Percentiles rank a stretch among this genome's conserved stretches.
Evolutionary conservation across 1,139 yeast species (phyloP).

Genomic region (Casaregolazyma suthepensis): DNA sequence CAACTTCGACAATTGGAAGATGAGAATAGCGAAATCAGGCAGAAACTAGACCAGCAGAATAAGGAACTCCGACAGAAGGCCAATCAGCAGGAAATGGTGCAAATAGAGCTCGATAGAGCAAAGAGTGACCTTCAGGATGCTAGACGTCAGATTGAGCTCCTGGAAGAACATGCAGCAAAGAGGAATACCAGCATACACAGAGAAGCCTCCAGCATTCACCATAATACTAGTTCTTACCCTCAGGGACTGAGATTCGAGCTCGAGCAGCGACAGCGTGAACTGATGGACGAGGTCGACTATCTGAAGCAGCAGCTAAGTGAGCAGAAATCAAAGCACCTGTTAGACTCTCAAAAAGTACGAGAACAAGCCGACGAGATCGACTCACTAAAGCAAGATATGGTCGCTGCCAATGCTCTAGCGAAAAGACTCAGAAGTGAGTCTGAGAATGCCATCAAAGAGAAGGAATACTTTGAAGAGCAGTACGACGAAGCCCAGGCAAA

Average conservation of each 20-base stretch:
- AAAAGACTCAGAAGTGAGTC: constrained; percentile 20
- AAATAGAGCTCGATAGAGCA: not conserved
- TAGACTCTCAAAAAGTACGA: constrained; percentile 3
- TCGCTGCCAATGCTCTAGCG: constrained; percentile 14
- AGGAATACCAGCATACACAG: not conserved
- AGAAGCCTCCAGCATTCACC: not conserved
- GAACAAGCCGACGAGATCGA: constrained; percentile 15
- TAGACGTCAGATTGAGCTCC: not conserved
- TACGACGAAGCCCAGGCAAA: constrained; percentile 14
- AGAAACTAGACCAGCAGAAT: constrained; percentile 5
- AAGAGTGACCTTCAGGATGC: not conserved
- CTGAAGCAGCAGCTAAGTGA: constrained; percentile 6
- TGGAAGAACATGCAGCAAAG: not conserved
- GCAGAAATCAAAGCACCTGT: constrained; percentile 4
- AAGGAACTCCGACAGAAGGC: constrained; percentile 12
- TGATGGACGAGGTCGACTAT: constrained; percentile 1
- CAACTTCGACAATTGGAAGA: constrained; percentile 3
- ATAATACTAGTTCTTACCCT: not conserved
- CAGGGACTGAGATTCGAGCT: not conserved
- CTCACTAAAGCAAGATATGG: constrained; percentile 16
- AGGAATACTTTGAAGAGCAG: constrained; percentile 18
- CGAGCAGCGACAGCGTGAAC: constrained; percentile 1
- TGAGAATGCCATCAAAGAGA: constrained; percentile 18
- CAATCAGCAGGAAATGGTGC: not conserved
- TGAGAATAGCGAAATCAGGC: constrained; percentile 8